These are phyloP conservation scores for Decorospora gaudefroyi DNA, from an alignment of 2,329 filamentous ascomycete genomes.

Conservation along the genomic window DNA sequence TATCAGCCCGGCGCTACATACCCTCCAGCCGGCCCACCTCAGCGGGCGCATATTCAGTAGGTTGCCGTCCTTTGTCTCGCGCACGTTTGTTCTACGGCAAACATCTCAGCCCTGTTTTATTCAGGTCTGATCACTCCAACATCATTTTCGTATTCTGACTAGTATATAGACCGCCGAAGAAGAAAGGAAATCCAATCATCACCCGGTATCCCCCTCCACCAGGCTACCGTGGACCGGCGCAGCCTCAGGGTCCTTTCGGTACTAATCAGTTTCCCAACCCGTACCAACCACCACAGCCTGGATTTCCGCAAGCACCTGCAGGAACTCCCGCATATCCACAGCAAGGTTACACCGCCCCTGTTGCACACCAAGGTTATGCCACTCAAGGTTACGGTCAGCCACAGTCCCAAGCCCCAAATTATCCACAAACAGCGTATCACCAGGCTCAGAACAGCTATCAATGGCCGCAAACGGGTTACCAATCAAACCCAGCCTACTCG, in stretches of 20 bases:
- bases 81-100: neutral
- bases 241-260: conserved; percentile 38
- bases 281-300: conserved; percentile 35
- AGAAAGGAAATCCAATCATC: conserved; percentile 55
- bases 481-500: conserved; percentile 27
- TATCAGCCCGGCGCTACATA: conserved; percentile 34
- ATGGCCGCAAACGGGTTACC: conserved; percentile 35
- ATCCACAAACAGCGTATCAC: conserved; percentile 27
- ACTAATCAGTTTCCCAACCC: conserved; percentile 32
- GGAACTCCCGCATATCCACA: conserved; percentile 27
- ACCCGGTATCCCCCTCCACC: conserved; percentile 57
- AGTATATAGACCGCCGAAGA: conserved; percentile 45
- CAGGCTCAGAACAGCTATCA: conserved; percentile 28
- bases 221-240: conserved; percentile 49
- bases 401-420: conserved; percentile 21
- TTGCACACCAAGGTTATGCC: conserved; percentile 28
- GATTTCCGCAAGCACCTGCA: conserved; percentile 33
- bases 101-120: neutral
- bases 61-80: conserved; percentile 16
- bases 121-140: neutral
- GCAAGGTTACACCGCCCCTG: conserved; percentile 29
- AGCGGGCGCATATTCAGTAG: conserved; percentile 42
- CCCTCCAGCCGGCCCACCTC: conserved; percentile 27
- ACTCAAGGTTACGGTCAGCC: conserved; percentile 33
- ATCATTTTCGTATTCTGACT: conserved; percentile 21